Conservation (phyloP, 495 filamentous ascomycete species). For the Sporormia fimetaria region DNA sequence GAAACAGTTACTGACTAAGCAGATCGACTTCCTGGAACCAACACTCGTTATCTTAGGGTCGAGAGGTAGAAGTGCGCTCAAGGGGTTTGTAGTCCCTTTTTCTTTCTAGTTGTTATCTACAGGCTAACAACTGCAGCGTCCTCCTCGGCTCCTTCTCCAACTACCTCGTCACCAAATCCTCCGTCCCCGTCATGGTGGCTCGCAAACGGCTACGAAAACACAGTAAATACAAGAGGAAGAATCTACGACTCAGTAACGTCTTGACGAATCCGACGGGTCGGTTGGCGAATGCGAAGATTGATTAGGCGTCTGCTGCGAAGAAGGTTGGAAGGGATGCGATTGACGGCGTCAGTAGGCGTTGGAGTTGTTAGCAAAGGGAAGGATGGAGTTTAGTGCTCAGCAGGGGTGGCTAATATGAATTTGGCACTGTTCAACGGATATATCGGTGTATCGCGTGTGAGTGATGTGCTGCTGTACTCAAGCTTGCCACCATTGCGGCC, state of each 20-base stretch:
- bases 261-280: slow-evolving; percentile 21
- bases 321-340: no score
- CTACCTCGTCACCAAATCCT: slow-evolving; percentile 90
- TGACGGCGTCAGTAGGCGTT: no score
- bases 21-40: slow-evolving; percentile 83
- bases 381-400: no score
- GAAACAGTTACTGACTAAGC: slow-evolving; percentile 13
- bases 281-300: slow-evolving; percentile 26
- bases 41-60: slow-evolving; percentile 91
- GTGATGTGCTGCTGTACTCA: no score
- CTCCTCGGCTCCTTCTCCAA: slow-evolving; percentile 93
- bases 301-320: no score
- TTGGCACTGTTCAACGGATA: no score
- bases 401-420: no score
- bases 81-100: slow-evolving; percentile 59
- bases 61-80: slow-evolving; percentile 77
- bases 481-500: no score
- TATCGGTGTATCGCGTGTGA: no score
- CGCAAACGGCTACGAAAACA: slow-evolving; percentile 35
- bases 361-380: no score
- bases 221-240: slow-evolving; percentile 30
- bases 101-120: slow-evolving; percentile 7
- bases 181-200: slow-evolving; percentile 57
- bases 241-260: slow-evolving; percentile 26
- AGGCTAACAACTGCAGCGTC: slow-evolving; percentile 43